phyloP scores from a whole-genome alignment of 2,329 filamentous ascomycete species.

The Westerdykella aurantiaca region DNA sequence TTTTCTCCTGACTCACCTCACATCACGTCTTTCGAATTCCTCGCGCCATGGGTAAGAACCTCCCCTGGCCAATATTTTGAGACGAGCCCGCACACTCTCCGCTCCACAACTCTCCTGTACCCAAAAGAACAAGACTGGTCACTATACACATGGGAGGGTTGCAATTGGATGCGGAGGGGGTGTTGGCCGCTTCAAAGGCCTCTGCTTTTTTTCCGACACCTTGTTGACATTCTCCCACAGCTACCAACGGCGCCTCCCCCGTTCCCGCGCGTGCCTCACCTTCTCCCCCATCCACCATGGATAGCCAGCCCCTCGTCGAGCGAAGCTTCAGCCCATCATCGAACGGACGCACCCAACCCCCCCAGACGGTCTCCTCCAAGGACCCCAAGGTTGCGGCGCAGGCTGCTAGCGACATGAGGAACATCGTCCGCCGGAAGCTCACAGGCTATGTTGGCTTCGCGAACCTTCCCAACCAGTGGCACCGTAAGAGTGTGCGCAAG shows the following conservation, averaged over 20 bases:
- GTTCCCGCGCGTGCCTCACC: conserved; percentile 44
- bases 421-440: conserved; percentile 96
- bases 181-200: no score
- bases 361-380: conserved; percentile 59
- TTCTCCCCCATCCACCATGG: conserved; percentile 41
- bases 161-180: no score
- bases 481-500: conserved; percentile 99
- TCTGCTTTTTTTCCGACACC: no score
- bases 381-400: conserved; percentile 55
- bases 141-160: no score
- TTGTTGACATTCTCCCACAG: conserved; percentile 30
- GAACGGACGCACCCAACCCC: conserved; percentile 43
- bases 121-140: no score
- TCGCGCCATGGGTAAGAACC: conserved; percentile 37
- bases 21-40: conserved; percentile 25
- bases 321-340: conserved; percentile 52
- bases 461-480: conserved; percentile 99
- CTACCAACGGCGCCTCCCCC: conserved; percentile 43
- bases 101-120: no score
- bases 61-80: background rate
- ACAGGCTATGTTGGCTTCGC: conserved; percentile 98
- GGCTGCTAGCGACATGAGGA: conserved; percentile 59
- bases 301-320: conserved; percentile 54
- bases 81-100: no score
- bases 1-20: conserved; percentile 28